phyloP scores from a whole-genome alignment of 2,329 filamentous ascomycete genomes.

The Leptographium lundbergii region DNA sequence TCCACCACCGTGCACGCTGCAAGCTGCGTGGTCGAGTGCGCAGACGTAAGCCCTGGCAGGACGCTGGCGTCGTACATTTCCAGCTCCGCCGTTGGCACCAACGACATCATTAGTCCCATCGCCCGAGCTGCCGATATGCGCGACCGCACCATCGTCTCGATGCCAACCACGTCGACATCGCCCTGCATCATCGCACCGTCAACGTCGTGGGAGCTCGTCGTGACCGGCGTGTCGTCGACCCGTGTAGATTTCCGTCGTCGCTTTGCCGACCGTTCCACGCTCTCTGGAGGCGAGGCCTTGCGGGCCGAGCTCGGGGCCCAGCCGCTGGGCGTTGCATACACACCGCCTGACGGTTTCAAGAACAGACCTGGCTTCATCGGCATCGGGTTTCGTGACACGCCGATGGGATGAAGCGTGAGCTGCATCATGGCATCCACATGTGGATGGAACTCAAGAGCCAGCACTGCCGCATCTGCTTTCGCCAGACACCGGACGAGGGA shows the following conservation, averaged over 20 bases:
- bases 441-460: slow-evolving; percentile 59
- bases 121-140: slow-evolving; percentile 79
- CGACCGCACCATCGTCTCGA: slow-evolving; percentile 78
- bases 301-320: slow-evolving; percentile 31
- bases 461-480: slow-evolving; percentile 42
- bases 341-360: slow-evolving; percentile 82
- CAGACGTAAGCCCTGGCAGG: slow-evolving; percentile 53
- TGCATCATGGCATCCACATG: slow-evolving; percentile 75
- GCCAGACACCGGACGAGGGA: slow-evolving; percentile 60
- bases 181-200: slow-evolving; percentile 97
- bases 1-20: slow-evolving; percentile 74
- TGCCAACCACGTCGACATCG: slow-evolving; percentile 85
- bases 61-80: slow-evolving; percentile 54
- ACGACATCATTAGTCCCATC: slow-evolving; percentile 70
- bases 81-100: slow-evolving; percentile 52
- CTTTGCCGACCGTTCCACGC: slow-evolving; percentile 53
- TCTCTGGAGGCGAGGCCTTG: slow-evolving; percentile 39
- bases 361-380: slow-evolving; percentile 85
- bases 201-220: slow-evolving; percentile 76
- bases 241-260: slow-evolving; percentile 79
- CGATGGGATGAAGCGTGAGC: slow-evolving; percentile 80
- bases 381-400: slow-evolving; percentile 78
- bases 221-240: slow-evolving; percentile 51
- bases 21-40: slow-evolving; percentile 76
- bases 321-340: slow-evolving; percentile 47